phyloP scores from a whole-genome alignment of 2,329 filamentous ascomycete genomes.

The Cladosporium sp. region DNA sequence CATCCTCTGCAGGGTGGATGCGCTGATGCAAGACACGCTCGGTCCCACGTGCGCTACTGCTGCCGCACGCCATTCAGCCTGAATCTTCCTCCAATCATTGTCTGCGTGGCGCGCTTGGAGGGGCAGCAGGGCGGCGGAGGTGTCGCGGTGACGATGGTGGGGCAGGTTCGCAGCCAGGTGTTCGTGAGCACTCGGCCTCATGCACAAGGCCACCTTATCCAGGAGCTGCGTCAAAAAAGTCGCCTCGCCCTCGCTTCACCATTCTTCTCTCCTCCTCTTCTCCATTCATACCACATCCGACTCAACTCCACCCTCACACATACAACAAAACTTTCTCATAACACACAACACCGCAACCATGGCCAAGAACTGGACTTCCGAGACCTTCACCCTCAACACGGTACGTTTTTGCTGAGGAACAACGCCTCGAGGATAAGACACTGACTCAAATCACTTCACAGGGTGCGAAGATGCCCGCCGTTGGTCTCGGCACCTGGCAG shows the following conservation, averaged over 20 bases:
- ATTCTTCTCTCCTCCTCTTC: not conserved
- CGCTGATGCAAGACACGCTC: not conserved
- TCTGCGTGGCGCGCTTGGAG: not conserved
- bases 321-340: not conserved
- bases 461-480: slow-evolving; percentile 34
- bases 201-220: slow-evolving; percentile 7
- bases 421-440: not conserved
- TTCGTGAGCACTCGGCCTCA: not conserved
- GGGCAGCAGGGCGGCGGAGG: not conserved
- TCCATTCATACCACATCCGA: not conserved
- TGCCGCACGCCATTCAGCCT: slow-evolving; percentile 3
- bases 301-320: not conserved
- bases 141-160: slow-evolving; percentile 11
- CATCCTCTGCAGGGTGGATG: no score
- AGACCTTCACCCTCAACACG: slow-evolving; percentile 52
- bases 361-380: slow-evolving; percentile 26
- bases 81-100: slow-evolving; percentile 3
- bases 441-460: slow-evolving; percentile 31
- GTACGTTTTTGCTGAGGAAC: slow-evolving; percentile 14
- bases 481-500: slow-evolving; percentile 37
- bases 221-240: slow-evolving; percentile 6
- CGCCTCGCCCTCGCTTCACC: not conserved
- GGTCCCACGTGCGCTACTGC: slow-evolving; percentile 8
- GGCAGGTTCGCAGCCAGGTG: not conserved
- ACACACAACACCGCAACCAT: slow-evolving; percentile 9